Evolutionary conservation across 371 early-diverging fungal species (phyloP).

Genomic region (Rhizopus delemar): DNA sequence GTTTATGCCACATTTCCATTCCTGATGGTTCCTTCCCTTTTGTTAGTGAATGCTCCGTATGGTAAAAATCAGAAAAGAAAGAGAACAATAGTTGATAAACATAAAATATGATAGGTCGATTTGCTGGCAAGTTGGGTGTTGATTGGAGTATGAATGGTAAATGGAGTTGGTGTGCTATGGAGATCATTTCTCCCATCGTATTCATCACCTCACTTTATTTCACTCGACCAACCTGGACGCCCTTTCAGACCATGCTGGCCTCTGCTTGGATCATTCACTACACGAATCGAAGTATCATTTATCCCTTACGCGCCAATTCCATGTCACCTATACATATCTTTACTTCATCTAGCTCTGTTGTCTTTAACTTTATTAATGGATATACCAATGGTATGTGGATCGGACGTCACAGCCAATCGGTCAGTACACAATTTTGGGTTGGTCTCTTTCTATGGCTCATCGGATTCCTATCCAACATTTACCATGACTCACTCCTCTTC

Average conservation of each 20-base stretch:
- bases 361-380: conserved; percentile 63
- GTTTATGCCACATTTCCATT: conserved; percentile 24
- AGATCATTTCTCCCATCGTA: conserved; percentile 36
- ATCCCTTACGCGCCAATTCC: conserved; percentile 52
- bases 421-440: conserved; percentile 11
- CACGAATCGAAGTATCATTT: conserved; percentile 55
- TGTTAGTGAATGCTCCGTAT: conserved; percentile 28
- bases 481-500: conserved; percentile 58
- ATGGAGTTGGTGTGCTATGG: conserved; percentile 48
- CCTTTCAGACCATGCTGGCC: conserved; percentile 28
- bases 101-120: conserved; percentile 21
- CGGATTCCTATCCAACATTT: conserved; percentile 58
- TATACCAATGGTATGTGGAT: conserved; percentile 65
- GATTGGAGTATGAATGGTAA: conserved; percentile 34
- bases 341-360: conserved; percentile 20
- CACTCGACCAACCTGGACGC: conserved; percentile 22
- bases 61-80: conserved; percentile 15
- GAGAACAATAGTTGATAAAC: background rate
- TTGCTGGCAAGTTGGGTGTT: conserved; percentile 28
- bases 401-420: conserved; percentile 15
- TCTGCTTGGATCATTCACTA: conserved; percentile 62
- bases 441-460: conserved; percentile 47
- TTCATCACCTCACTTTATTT: conserved; percentile 24
- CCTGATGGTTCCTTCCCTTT: conserved; percentile 17
- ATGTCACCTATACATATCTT: conserved; percentile 52